A percentile compares a stretch with the other conserved stretches of the same genome.
phyloP scores from a whole-genome alignment of 106 monocot species.

The Apostasia shenzhenica region DNA sequence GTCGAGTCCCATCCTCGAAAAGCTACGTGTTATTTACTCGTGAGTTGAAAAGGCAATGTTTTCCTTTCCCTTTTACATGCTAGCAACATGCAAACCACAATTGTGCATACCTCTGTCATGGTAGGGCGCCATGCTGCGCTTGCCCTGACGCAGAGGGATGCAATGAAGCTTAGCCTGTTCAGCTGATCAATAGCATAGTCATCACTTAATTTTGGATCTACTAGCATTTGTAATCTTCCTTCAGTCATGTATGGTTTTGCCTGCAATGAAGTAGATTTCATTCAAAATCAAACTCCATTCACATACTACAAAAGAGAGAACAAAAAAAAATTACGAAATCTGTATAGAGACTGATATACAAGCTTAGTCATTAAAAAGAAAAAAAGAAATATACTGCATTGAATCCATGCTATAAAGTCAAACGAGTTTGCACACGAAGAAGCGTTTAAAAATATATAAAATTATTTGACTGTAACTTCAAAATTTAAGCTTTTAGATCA shows the following conservation, averaged over 20 bases:
- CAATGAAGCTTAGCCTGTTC: slow-evolving; percentile 49
- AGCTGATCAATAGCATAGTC: slow-evolving; percentile 49
- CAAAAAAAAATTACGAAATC: background rate
- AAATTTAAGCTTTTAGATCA: background rate
- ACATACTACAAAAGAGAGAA: background rate
- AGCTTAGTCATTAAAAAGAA: background rate
- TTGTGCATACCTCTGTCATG: slow-evolving; percentile 56
- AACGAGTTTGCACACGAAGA: background rate
- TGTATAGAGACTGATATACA: background rate
- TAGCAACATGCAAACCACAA: too few relatives aligned
- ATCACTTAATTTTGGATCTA: slow-evolving; percentile 46
- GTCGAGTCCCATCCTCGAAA: too few relatives aligned
- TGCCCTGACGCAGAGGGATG: slow-evolving; percentile 61
- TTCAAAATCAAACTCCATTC: background rate
- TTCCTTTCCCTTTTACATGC: too few relatives aligned
- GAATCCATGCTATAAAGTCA: background rate
- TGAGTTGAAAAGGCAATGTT: too few relatives aligned
- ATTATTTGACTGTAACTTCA: background rate
- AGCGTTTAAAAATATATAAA: background rate
- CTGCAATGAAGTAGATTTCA: slow-evolving; percentile 13
- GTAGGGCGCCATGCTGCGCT: slow-evolving; percentile 50
- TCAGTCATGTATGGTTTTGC: slow-evolving; percentile 49
- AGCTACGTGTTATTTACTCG: too few relatives aligned
- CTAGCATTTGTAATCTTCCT: slow-evolving; percentile 31
- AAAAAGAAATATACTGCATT: background rate